Conservation (phyloP, 495 filamentous ascomycete species). For the Schizothecium vesticola region DNA sequence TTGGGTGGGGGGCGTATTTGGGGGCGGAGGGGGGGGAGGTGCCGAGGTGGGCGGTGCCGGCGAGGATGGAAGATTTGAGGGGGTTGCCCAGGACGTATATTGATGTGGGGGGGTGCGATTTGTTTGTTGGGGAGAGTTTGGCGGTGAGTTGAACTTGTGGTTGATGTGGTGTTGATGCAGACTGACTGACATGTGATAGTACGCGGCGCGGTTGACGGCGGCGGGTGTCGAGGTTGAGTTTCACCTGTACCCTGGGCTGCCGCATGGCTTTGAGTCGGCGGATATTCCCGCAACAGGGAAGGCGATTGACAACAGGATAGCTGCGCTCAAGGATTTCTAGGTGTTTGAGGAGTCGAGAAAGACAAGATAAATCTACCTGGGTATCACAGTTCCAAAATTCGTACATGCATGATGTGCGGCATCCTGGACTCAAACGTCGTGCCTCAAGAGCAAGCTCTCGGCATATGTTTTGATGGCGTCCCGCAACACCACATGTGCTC, state of each 20-base stretch:
- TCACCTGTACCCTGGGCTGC: conserved; percentile 46
- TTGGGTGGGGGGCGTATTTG: conserved; percentile 33
- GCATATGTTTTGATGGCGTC: conserved; percentile 29
- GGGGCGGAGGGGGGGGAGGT: conserved; percentile 15
- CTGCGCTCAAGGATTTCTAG: conserved; percentile 15
- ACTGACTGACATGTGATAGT: conserved; percentile 12
- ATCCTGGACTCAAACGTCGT: neutral
- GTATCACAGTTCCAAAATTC: neutral
- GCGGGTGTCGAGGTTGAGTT: conserved; percentile 42
- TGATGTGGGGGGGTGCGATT: conserved; percentile 34
- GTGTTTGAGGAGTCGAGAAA: neutral
- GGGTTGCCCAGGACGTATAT: conserved; percentile 35
- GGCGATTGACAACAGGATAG: conserved; percentile 15
- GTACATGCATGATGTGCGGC: neutral
- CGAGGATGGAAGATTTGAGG: conserved; percentile 25
- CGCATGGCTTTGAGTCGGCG: conserved; percentile 41
- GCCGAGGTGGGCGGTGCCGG: conserved; percentile 37
- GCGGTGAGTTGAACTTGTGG: neutral
- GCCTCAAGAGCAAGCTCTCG: conserved; percentile 4
- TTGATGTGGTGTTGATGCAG: neutral
- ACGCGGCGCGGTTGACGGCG: conserved; percentile 32
- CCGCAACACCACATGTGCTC: conserved; percentile 49
- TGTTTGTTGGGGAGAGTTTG: conserved; percentile 42
- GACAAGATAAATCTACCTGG: neutral
- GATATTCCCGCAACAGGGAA: conserved; percentile 3